Conservation (phyloP, 352 stramenopile species). For the Phytopythium aichiense region DNA sequence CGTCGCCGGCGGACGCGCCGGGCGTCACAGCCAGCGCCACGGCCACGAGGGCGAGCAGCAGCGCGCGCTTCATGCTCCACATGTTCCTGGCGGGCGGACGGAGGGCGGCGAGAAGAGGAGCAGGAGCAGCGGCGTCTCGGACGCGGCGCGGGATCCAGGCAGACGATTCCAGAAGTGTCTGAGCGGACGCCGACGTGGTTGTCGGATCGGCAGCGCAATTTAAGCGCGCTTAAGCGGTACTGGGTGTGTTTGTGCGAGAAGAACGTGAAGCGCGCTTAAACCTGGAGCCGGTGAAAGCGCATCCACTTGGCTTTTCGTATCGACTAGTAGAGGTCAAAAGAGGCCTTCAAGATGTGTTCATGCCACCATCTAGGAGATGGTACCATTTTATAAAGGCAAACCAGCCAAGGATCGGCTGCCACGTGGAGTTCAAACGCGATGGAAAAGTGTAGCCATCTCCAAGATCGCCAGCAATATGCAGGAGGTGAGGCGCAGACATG, state of each 20-base stretch:
- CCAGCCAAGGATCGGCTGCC: slow-evolving; percentile 10
- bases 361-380: neutral
- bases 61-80: slow-evolving; percentile 49
- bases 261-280: slow-evolving; percentile 1
- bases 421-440: slow-evolving; percentile 17
- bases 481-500: too few relatives aligned
- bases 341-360: too few relatives aligned
- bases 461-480: neutral
- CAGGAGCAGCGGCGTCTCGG: too few relatives aligned
- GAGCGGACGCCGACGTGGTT: neutral
- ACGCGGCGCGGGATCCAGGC: neutral
- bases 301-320: neutral
- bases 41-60: slow-evolving; percentile 66
- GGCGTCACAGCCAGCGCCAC: slow-evolving; percentile 38
- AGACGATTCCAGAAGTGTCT: slow-evolving; percentile 6
- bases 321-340: neutral
- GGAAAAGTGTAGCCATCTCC: slow-evolving; percentile 4
- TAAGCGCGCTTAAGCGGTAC: slow-evolving; percentile 19
- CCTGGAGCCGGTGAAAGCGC: neutral
- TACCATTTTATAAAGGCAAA: slow-evolving; percentile 13
- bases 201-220: slow-evolving; percentile 6
- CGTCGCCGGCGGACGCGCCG: slow-evolving; percentile 37
- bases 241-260: too few relatives aligned
- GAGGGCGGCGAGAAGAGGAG: neutral
- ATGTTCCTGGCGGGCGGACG: slow-evolving; percentile 20